Percentiles rank a stretch among this genome's conserved stretches.
phyloP scores from a whole-genome alignment of 176 grass and related monocot species.

The Ampelocalamus luodianensis region DNA sequence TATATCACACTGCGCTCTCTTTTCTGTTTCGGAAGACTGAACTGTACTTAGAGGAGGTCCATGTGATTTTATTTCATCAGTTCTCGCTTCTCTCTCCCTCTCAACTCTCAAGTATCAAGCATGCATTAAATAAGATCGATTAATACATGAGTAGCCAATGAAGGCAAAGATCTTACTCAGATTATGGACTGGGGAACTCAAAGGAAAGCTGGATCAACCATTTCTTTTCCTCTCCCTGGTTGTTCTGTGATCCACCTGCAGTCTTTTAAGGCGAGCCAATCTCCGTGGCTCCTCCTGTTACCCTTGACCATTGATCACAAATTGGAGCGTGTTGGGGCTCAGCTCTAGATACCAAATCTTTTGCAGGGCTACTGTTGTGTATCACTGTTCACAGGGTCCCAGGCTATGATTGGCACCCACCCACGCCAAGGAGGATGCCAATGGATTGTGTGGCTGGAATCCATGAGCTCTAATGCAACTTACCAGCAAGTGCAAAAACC shows the following conservation, averaged over 20 bases:
- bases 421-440: constrained; percentile 42
- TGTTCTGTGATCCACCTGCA: constrained; percentile 54
- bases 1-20: constrained; percentile 45
- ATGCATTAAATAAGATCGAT: constrained; percentile 2
- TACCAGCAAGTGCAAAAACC: constrained; percentile 28
- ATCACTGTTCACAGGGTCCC: constrained; percentile 46
- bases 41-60: constrained; percentile 1
- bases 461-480: constrained; percentile 30
- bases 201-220: constrained; percentile 25
- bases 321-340: constrained; percentile 34
- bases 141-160: constrained; percentile 6
- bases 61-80: too few species aligned
- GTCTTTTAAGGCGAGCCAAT: constrained; percentile 40
- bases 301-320: constrained; percentile 46
- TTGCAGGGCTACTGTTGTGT: constrained; percentile 45
- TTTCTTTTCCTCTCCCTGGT: constrained; percentile 6
- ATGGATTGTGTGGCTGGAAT: constrained; percentile 57
- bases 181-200: constrained; percentile 18
- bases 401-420: constrained; percentile 48
- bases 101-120: constrained; percentile 15
- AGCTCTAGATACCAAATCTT: constrained; percentile 54
- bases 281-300: constrained; percentile 51
- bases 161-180: constrained; percentile 24
- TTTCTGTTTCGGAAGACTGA: constrained; percentile 22
- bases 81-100: too few species aligned